phyloP scores from a whole-genome alignment of 495 filamentous ascomycete species.

The Xylaria telfairii region DNA sequence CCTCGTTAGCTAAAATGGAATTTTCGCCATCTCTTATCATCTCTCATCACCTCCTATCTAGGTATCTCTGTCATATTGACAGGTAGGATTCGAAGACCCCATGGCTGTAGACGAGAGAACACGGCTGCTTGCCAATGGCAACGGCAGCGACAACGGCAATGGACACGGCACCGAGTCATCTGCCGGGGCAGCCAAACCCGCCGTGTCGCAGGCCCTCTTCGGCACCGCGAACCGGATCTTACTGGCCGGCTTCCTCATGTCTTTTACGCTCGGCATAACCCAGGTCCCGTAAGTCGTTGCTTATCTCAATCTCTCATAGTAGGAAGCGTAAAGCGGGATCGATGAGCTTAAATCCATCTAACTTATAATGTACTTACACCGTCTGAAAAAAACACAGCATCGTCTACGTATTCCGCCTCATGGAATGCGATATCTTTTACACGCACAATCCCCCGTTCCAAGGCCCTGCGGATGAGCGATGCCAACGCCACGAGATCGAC shows the following conservation, averaged over 20 bases:
- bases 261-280: conserved; percentile 62
- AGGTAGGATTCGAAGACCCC: not conserved
- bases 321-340: not conserved
- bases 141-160: conserved; percentile 17
- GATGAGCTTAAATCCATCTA: not conserved
- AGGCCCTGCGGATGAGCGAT: conserved; percentile 47
- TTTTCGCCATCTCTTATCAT: not conserved
- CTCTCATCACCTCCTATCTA: not conserved
- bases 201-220: conserved; percentile 24
- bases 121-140: conserved; percentile 36
- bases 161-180: conserved; percentile 5
- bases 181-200: not conserved
- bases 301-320: not conserved
- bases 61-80: not conserved
- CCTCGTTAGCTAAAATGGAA: not conserved
- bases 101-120: conserved; percentile 38
- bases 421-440: conserved; percentile 66
- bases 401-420: conserved; percentile 63
- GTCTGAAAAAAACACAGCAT: conserved; percentile 40
- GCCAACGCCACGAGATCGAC: conserved; percentile 54
- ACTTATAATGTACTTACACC: conserved; percentile 24
- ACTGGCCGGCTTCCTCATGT: conserved; percentile 59
- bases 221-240: conserved; percentile 53
- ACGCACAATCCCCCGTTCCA: conserved; percentile 44
- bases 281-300: conserved; percentile 58